These are phyloP conservation scores for Aspergillus candidus DNA, from an alignment of 2,329 filamentous ascomycete species.

Conservation along the genomic window DNA sequence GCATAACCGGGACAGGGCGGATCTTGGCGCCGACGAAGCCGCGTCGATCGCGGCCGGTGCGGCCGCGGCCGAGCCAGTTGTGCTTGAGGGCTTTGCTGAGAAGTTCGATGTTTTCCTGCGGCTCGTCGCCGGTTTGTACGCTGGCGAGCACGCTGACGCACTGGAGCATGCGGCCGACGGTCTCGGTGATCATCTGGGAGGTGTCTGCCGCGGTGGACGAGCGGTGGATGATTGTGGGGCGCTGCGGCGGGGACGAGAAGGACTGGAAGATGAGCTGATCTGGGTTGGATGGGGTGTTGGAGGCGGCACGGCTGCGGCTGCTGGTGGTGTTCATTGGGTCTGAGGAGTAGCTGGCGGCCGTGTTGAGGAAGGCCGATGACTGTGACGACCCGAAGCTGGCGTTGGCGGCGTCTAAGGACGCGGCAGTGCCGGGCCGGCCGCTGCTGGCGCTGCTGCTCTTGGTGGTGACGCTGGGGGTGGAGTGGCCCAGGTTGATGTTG, in stretches of 20 bases:
- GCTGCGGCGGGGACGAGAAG: conserved; percentile 34
- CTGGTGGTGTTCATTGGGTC: conserved; percentile 41
- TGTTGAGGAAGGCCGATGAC: conserved; percentile 71
- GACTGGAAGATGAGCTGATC: conserved; percentile 41
- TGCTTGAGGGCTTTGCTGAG: conserved; percentile 84
- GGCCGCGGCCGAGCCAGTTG: conserved; percentile 88
- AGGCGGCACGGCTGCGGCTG: conserved; percentile 71
- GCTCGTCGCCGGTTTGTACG: conserved; percentile 65
- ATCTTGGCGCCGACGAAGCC: conserved; percentile 74
- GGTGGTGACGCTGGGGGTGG: conserved; percentile 34
- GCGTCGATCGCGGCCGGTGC: conserved; percentile 81
- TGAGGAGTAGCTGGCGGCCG: conserved; percentile 50
- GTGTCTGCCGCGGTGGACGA: conserved; percentile 31
- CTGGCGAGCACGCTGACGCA: conserved; percentile 86
- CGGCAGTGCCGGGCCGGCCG: conserved; percentile 64
- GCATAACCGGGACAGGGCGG: conserved; percentile 27
- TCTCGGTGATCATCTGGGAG: conserved; percentile 78
- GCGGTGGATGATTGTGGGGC: conserved; percentile 30
- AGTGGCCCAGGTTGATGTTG: conserved; percentile 55
- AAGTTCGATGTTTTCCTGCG: conserved; percentile 72
- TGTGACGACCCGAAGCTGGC: conserved; percentile 70
- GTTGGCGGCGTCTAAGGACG: conserved; percentile 66
- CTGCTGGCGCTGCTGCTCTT: conserved; percentile 40
- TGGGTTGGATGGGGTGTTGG: conserved; percentile 63
- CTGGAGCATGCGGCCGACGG: conserved; percentile 90